Conservation (phyloP, 1,139 yeast species). For the Lodderomyces elongisporus region DNA sequence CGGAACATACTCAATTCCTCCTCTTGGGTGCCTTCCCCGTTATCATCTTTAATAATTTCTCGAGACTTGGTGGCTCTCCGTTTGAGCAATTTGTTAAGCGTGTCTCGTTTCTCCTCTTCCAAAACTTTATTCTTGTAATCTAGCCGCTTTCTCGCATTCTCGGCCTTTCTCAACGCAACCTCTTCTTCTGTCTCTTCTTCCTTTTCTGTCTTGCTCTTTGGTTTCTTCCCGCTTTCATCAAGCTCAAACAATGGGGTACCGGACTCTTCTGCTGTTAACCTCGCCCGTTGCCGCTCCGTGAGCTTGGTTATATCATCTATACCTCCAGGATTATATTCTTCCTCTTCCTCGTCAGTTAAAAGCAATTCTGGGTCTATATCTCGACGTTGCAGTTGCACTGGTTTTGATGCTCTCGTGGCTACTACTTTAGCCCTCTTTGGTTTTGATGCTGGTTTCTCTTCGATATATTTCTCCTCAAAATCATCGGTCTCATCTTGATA, state of each 20-base stretch:
- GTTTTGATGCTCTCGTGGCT: conserved; percentile 8
- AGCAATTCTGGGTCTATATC: conserved; percentile 37
- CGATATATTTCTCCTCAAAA: conserved; percentile 22
- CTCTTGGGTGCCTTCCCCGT: conserved; percentile 31
- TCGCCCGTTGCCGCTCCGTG: conserved; percentile 60
- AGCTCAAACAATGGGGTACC: conserved; percentile 22
- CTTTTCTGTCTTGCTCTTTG: conserved; percentile 10
- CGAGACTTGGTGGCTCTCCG: conserved; percentile 73
- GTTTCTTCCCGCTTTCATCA: conserved; percentile 22
- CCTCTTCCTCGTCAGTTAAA: conserved; percentile 43
- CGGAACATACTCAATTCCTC: conserved; percentile 19
- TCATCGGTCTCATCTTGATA: conserved; percentile 31
- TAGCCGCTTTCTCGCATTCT: conserved; percentile 82
- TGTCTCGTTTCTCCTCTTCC: conserved; percentile 91
- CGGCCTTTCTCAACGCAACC: conserved; percentile 74
- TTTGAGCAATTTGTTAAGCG: conserved; percentile 77
- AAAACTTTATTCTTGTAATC: conserved; percentile 77
- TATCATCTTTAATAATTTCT: conserved; percentile 28
- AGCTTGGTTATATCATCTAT: conserved; percentile 48
- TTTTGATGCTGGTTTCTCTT: conserved; percentile 5
- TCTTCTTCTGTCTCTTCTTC: conserved; percentile 74
- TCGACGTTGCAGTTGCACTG: conserved; percentile 18
- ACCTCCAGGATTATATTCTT: conserved; percentile 37
- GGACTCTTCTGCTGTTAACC: conserved; percentile 28
- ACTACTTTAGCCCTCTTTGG: conserved; percentile 6